Conservation (phyloP, 2,329 filamentous ascomycete species). For the Talaromyces sp. region DNA sequence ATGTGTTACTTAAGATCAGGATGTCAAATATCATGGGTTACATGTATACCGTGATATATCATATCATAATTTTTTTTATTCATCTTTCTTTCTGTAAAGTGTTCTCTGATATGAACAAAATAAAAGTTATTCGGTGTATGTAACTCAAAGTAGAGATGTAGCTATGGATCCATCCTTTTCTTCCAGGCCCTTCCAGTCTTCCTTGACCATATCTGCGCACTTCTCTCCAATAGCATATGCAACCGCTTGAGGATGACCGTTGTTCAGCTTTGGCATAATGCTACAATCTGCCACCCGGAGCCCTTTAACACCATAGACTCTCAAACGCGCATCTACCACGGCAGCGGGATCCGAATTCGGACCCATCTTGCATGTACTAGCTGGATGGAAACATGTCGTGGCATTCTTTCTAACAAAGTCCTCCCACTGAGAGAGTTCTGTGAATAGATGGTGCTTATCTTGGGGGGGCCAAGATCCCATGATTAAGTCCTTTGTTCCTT, state of each 20-base stretch:
- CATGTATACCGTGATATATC: no score
- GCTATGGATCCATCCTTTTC: conserved; percentile 27
- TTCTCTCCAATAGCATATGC: conserved; percentile 56
- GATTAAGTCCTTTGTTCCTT: conserved; percentile 54
- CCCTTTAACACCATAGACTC: conserved; percentile 48
- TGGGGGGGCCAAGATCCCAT: conserved; percentile 56
- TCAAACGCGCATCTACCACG: conserved; percentile 51
- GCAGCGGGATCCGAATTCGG: conserved; percentile 43
- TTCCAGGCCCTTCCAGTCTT: conserved; percentile 19
- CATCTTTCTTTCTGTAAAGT: neutral
- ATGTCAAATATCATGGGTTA: no score
- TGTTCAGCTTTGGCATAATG: conserved; percentile 49
- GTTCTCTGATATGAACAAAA: neutral
- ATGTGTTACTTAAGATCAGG: neutral
- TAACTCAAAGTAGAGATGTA: neutral
- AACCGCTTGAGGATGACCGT: conserved; percentile 53
- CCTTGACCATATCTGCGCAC: conserved; percentile 48
- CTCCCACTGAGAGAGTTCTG: conserved; percentile 54
- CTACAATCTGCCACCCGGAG: conserved; percentile 53
- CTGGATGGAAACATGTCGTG: conserved; percentile 59
- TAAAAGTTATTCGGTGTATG: neutral
- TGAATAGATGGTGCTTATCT: conserved; percentile 49
- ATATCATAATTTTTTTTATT: neutral
- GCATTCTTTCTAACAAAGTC: conserved; percentile 54
- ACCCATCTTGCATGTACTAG: conserved; percentile 55